Percentiles rank a stretch among this genome's conserved stretches.
These are phyloP conservation scores for Aquilaria agallochum DNA, from an alignment of 441 rosid genomes.

Conservation along the genomic window DNA sequence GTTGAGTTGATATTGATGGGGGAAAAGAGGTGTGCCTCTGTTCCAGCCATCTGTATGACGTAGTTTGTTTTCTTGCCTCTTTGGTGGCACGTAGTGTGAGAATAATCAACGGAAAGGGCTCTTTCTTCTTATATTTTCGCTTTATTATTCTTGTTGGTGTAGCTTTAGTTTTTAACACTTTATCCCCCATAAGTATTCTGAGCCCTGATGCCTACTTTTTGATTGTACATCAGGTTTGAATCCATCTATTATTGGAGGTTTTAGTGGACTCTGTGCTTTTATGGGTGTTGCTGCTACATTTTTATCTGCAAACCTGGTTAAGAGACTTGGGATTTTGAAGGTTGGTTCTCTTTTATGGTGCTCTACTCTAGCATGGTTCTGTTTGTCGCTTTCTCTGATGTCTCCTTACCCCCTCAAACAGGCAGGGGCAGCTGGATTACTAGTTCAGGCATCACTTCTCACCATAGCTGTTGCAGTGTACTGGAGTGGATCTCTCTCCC, in stretches of 20 bases:
- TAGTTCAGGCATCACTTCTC: constrained; percentile 84
- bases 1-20: too few relatives aligned
- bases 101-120: too few relatives aligned
- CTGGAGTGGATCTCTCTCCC: constrained; percentile 69
- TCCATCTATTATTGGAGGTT: constrained; percentile 86
- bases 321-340: constrained; percentile 74
- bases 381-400: constrained; percentile 12
- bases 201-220: too few relatives aligned
- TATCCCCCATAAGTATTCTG: too few relatives aligned
- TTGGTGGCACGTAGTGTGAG: too few relatives aligned
- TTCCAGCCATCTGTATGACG: too few relatives aligned
- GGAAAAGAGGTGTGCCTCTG: too few relatives aligned
- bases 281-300: constrained; percentile 95
- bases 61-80: too few relatives aligned
- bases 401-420: constrained; percentile 17
- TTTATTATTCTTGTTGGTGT: too few relatives aligned
- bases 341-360: constrained; percentile 25
- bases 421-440: constrained; percentile 92
- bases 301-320: constrained; percentile 73
- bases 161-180: too few relatives aligned
- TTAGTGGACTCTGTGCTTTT: constrained; percentile 82
- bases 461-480: constrained; percentile 67
- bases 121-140: too few relatives aligned
- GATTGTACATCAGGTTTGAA: constrained; percentile 52
- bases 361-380: constrained; percentile 2